phyloP scores from a whole-genome alignment of 495 filamentous ascomycete species.

The Penicillium psychrofluorescens region DNA sequence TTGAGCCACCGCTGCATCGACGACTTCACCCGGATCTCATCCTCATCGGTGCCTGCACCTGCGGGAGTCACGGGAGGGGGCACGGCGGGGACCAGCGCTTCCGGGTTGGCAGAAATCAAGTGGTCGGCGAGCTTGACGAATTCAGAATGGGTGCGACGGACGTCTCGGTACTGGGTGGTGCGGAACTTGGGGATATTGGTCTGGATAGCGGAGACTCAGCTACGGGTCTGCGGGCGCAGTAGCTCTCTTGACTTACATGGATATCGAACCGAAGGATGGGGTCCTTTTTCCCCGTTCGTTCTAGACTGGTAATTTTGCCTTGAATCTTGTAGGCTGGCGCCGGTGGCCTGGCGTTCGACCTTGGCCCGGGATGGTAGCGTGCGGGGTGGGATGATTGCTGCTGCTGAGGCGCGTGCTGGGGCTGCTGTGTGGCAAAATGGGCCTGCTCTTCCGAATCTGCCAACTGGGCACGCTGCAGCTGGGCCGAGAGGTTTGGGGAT shows the following conservation, averaged over 20 bases:
- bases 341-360: constrained; percentile 32
- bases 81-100: constrained; percentile 95
- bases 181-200: constrained; percentile 97
- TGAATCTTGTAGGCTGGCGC: constrained; percentile 76
- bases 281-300: constrained; percentile 90
- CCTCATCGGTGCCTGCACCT: constrained; percentile 93
- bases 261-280: constrained; percentile 94
- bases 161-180: constrained; percentile 95
- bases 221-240: not conserved
- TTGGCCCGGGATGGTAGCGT: constrained; percentile 38
- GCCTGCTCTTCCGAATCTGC: constrained; percentile 31
- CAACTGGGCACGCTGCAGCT: constrained; percentile 35
- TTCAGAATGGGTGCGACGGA: constrained; percentile 89
- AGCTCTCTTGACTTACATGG: constrained; percentile 58
- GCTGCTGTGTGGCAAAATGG: constrained; percentile 29
- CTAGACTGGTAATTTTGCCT: constrained; percentile 87
- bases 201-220: constrained; percentile 31
- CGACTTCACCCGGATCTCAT: constrained; percentile 81
- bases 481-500: constrained; percentile 36
- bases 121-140: constrained; percentile 94
- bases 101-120: constrained; percentile 89
- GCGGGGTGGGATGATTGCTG: constrained; percentile 43
- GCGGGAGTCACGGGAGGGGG: constrained; percentile 86
- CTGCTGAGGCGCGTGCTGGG: constrained; percentile 28
- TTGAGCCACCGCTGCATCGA: constrained; percentile 94